These are phyloP conservation scores for Nitzschia sp. DNA, from an alignment of 108 stramenopile genomes.

Conservation along the genomic window DNA sequence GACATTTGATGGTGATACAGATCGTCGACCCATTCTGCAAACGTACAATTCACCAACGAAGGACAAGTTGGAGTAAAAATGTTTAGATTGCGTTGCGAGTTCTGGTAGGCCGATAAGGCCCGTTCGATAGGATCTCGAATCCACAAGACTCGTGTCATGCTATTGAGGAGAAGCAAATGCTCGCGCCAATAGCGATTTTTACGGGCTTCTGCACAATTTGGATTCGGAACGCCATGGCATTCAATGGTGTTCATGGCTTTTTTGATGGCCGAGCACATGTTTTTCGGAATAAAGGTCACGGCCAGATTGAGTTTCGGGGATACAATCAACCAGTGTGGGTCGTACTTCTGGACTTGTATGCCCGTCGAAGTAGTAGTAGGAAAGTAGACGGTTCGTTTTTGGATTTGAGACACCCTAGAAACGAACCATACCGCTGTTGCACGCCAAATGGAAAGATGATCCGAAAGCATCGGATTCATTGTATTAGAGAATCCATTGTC, in stretches of 20 bases:
- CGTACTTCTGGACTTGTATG: too few species aligned
- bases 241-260: not conserved
- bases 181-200: too few species aligned
- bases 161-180: too few species aligned
- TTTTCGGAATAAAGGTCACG: not conserved
- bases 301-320: not conserved
- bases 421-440: too few species aligned
- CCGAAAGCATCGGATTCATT: too few species aligned
- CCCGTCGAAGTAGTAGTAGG: too few species aligned
- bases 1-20: not conserved
- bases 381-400: too few species aligned
- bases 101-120: not conserved
- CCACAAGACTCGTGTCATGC: too few species aligned
- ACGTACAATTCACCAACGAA: not conserved
- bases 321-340: not conserved
- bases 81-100: not conserved
- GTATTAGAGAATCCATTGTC: too few species aligned
- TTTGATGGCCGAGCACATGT: not conserved
- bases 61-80: not conserved
- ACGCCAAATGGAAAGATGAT: too few species aligned
- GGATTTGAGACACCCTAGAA: too few species aligned
- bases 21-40: not conserved
- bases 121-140: too few species aligned
- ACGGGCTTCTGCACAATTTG: not conserved
- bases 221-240: not conserved